Evolutionary conservation across 1,284 basidiomycete species (phyloP).

Genomic region (Cutaneotrichosporon sp.): DNA sequence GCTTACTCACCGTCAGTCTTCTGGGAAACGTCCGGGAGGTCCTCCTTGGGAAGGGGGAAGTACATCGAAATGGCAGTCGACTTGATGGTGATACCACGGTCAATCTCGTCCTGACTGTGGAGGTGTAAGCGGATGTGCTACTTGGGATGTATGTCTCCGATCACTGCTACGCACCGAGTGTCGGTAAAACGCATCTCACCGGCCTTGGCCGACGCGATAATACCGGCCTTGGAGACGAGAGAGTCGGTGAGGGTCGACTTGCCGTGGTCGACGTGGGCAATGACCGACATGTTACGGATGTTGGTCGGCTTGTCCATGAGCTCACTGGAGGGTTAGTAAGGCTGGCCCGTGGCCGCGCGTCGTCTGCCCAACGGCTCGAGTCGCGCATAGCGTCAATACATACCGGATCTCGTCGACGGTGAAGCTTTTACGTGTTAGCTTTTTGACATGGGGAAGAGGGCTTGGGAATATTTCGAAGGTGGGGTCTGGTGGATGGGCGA

Average conservation of each 20-base stretch:
- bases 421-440: no score
- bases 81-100: conserved; percentile 99
- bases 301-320: conserved; percentile 41
- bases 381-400: conserved; percentile 2
- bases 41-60: conserved; percentile 91
- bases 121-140: no score
- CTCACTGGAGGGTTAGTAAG: conserved; percentile 1
- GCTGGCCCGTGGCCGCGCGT: neutral
- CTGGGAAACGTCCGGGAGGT: conserved; percentile 79
- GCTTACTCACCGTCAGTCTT: conserved; percentile 78
- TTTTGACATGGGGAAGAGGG: no score
- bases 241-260: conserved; percentile 99
- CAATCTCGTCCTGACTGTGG: conserved; percentile 88
- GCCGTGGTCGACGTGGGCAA: conserved; percentile 99
- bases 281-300: conserved; percentile 92
- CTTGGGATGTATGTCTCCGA: neutral
- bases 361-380: no score
- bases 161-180: conserved; percentile 54
- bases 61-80: conserved; percentile 99
- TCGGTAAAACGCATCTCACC: conserved; percentile 98
- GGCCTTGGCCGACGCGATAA: conserved; percentile 92
- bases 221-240: conserved; percentile 98
- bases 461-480: no score
- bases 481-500: no score
- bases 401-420: conserved; percentile 70